Base-by-base conservation (phyloP, 2,329 filamentous ascomycete species). In the Hymenoscyphus albidus region DNA sequence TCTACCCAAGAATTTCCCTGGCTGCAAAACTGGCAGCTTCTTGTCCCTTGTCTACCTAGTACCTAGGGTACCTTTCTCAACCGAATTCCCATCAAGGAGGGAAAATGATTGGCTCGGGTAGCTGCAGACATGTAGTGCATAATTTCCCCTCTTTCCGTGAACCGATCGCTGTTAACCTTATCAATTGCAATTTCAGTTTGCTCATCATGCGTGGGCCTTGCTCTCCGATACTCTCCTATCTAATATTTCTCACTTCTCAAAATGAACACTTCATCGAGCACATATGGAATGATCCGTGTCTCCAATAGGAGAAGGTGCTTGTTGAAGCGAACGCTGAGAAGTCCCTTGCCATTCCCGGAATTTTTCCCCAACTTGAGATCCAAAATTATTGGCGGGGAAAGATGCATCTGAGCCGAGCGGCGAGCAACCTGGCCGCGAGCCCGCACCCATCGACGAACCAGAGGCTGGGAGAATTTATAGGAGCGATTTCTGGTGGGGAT, bases 111-210 rank as follows among this genome's bases (percentile, higher is more conserved):
- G 42, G 40, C 44, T n/a, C 59, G 59, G 59, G 32, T 61, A 42
- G 59, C 40, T 61, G 59, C 59, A 61, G 58, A 35, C 13, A 35
- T 31, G 55, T 22, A n/a, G 16, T 22, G 57, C 16, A 22, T n/a
- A 38, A 31, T 42, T 59, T 59, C 58, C 58, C 58, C 58, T 59
- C 58, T 18, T 42, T 40, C 35, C 4, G 27, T 31, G 35, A 13
- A 39, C 38, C 12, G 38, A 27, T 27, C n/a, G 18, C 27, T 38
- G 35, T 31, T 31, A 13, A 12, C 31, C 27, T 58, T 58, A 58
- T 58, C 56, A 58, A 39, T 18, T 22, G 3, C 22, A 27, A 18
- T n/a, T 35, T 58, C 56, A 58, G 32, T 42, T n/a, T 40, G 48
- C 18, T 54, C 48, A 22, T 22, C 48, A 12, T 54, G 48, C 48